Evolutionary conservation across 805 yeast species (phyloP), one percentile per base, ranked within the genome.

Genomic region (Metschnikowia picachoensis): DNA sequence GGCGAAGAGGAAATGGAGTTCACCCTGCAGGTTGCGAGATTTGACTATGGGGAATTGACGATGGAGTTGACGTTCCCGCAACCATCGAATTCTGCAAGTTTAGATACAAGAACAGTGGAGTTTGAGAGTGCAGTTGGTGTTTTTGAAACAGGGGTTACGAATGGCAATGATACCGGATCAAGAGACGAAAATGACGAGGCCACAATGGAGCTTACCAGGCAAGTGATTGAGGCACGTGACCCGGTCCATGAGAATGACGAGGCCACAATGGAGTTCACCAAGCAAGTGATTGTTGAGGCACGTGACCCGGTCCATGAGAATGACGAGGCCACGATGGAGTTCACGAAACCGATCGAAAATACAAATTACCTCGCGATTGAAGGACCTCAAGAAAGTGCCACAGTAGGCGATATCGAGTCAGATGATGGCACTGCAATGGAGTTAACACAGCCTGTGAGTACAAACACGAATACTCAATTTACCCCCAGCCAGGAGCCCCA

Each of bases 181-280:
- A n/a, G 9, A 12, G 17, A 35, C 5, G 8, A 13, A 9, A 30
- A 13, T 10, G 47, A 51, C 14, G 58, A 54, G 27, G 41, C 35
- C 11, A 48, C 57, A 9, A 53, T 53, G 57, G 55, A 51, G 9
- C 30, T 51, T 17, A 53, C 57, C 6, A 32, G 31, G 15, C 50
- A 16, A 14, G 30, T 16, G 29, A 10, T 15, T 25, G 25, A 15
- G 28, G n/a, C 31, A 27, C 14, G 17, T 30, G 31, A 17, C 4
- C 25, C 13, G 30, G 10, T 8, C 2, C 13, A 14, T 14, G 31
- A 37, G 8, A 47, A 47, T 6, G 54, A 47, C 5, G 59, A 56
- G 15, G 43, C 47, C 20, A 48, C 56, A 4, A 63, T 61, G 67
- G 66, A 63, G 14, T 48, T 62, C 37, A 61, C 65, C 6, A 32